These are phyloP conservation scores for Hericium erinaceus DNA, from an alignment of 768 basidiomycete genomes.

Conservation along the genomic window DNA sequence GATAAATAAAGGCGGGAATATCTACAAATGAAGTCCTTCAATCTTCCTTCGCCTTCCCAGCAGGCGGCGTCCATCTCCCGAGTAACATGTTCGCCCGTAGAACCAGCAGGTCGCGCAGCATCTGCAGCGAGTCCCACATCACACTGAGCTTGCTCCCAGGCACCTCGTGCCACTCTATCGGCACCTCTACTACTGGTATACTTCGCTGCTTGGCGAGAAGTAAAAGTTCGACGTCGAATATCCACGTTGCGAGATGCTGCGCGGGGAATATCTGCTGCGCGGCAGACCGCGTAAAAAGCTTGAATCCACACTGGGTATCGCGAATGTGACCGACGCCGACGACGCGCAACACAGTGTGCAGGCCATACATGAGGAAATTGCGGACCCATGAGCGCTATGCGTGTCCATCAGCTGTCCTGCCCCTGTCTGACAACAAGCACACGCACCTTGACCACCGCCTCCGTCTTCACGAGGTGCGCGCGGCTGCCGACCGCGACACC, in stretches of 20 bases:
- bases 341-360: constrained; percentile 82
- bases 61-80: constrained; percentile 58
- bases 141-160: constrained; percentile 88
- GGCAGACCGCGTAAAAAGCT: constrained; percentile 79
- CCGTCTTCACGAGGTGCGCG: constrained; percentile 87
- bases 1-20: too few species aligned
- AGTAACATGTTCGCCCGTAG: constrained; percentile 73
- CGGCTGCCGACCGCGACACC: constrained; percentile 77
- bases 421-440: background rate
- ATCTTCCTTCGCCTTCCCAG: constrained; percentile 6
- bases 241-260: constrained; percentile 87
- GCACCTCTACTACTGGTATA: constrained; percentile 79
- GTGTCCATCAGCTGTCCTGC: too few species aligned
- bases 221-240: constrained; percentile 92
- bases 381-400: constrained; percentile 75
- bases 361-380: constrained; percentile 89
- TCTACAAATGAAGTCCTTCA: background rate
- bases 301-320: constrained; percentile 97
- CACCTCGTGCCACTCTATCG: constrained; percentile 91
- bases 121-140: constrained; percentile 75
- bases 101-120: constrained; percentile 81
- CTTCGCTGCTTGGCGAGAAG: constrained; percentile 70
- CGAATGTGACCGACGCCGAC: constrained; percentile 86
- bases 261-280: constrained; percentile 78
- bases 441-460: constrained; percentile 85